A percentile compares a stretch with the other conserved stretches of the same genome.
Conservation (phyloP, 2,329 filamentous ascomycete species). For the Sphaerulina vaccinii region DNA sequence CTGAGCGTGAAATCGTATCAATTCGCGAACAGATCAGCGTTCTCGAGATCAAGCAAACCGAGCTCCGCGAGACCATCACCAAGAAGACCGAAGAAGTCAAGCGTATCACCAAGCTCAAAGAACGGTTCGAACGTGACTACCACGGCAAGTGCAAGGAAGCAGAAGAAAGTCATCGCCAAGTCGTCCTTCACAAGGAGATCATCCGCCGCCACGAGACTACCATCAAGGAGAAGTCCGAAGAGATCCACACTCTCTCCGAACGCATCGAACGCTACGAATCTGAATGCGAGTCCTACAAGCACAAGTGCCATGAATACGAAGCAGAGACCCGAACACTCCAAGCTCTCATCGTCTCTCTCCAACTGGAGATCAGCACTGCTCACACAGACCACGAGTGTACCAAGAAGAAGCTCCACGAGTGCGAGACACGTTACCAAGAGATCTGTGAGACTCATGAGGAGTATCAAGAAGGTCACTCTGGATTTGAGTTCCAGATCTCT, state of each 20-base stretch:
- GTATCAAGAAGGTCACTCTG: not conserved
- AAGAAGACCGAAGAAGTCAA: conserved; percentile 10
- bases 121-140: conserved; percentile 4
- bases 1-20: conserved; percentile 4
- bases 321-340: not conserved
- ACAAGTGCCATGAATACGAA: not conserved
- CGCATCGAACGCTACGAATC: conserved; percentile 3
- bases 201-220: conserved; percentile 5
- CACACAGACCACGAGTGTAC: not conserved
- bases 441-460: conserved; percentile 1
- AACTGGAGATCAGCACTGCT: not conserved
- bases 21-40: conserved; percentile 2
- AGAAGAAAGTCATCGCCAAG: conserved; percentile 1
- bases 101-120: conserved; percentile 6
- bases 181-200: not conserved
- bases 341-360: not conserved
- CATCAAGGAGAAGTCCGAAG: conserved; percentile 7
- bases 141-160: conserved; percentile 6
- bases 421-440: conserved; percentile 1
- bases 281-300: not conserved
- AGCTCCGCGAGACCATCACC: conserved; percentile 3
- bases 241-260: conserved; percentile 5
- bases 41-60: not conserved
- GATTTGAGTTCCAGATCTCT: conserved; percentile 2
- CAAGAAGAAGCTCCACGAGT: conserved; percentile 5